Conservation (phyloP, 2,329 filamentous ascomycete species). For the Aciculosporium take region DNA sequence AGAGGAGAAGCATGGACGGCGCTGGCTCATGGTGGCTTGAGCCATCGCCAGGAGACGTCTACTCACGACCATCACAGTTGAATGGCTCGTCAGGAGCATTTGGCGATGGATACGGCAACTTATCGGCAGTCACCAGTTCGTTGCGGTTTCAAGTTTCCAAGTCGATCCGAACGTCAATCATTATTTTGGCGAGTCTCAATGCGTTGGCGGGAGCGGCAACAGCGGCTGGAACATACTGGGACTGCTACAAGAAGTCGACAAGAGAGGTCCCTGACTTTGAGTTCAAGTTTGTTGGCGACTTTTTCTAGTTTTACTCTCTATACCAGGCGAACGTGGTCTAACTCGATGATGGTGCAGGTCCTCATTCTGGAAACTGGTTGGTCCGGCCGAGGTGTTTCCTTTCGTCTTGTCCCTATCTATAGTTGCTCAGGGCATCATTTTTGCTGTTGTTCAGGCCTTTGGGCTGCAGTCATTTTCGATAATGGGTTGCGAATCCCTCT, state of each 20-base stretch:
- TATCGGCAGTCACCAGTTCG: conserved; percentile 33
- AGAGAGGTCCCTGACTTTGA: conserved; percentile 25
- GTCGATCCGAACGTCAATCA: conserved; percentile 45
- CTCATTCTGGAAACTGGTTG: conserved; percentile 29
- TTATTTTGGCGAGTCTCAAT: conserved; percentile 48
- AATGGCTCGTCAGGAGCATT: conserved; percentile 12
- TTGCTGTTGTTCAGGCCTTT: conserved; percentile 40
- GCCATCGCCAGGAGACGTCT: conserved; percentile 7
- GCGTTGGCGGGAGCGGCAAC: conserved; percentile 42
- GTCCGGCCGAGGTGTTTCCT: conserved; percentile 36
- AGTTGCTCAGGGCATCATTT: conserved; percentile 41
- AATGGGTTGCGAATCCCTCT: conserved; percentile 36
- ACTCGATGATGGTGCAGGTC: conserved; percentile 14
- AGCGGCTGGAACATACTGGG: conserved; percentile 40
- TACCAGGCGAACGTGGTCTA: neutral
- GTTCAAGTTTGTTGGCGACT: conserved; percentile 23
- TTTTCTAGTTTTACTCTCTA: neutral
- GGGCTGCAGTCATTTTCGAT: conserved; percentile 38
- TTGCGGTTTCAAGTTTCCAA: conserved; percentile 38
- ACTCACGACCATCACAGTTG: conserved; percentile 3
- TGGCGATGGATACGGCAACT: conserved; percentile 24
- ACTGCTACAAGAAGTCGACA: conserved; percentile 34
- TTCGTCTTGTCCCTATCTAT: conserved; percentile 44
- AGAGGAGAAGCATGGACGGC: conserved; percentile 1
- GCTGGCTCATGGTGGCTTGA: conserved; percentile 2